A percentile compares a stretch with the other conserved stretches of the same genome.
Evolutionary conservation across 441 rosid species (phyloP).

Genomic region (Aquilaria agallochum): DNA sequence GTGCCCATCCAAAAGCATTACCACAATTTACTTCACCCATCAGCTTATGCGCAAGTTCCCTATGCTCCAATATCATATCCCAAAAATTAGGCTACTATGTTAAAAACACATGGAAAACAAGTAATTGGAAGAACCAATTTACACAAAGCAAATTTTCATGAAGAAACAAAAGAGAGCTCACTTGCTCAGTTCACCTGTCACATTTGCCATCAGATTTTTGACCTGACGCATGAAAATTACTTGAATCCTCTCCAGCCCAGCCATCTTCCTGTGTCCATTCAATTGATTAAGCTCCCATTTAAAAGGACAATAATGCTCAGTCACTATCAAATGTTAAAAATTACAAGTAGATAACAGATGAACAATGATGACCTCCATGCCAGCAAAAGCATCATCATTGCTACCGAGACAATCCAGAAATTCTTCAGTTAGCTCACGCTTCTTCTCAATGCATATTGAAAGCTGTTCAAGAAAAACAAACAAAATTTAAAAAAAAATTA

Average conservation of each 20-base stretch:
- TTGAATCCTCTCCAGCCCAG: conserved; percentile 26
- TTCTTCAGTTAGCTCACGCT: conserved; percentile 80
- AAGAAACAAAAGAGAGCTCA: conserved; percentile 77
- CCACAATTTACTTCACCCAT: too few relatives aligned
- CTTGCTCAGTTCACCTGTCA: conserved; percentile 96
- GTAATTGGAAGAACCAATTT: conserved; percentile 10
- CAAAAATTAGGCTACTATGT: too few relatives aligned
- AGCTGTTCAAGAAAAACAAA: conserved; percentile 53
- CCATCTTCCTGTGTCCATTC: conserved; percentile 58
- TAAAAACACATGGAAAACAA: not conserved
- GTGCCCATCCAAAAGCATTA: too few relatives aligned
- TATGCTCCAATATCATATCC: too few relatives aligned
- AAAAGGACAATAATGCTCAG: conserved; percentile 9
- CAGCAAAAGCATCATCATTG: conserved; percentile 38
- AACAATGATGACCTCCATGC: conserved; percentile 35
- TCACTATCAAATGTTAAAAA: conserved; percentile 9
- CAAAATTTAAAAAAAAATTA: conserved; percentile 7
- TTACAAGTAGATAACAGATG: conserved; percentile 16
- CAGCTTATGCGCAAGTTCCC: too few relatives aligned
- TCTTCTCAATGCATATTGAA: conserved; percentile 93
- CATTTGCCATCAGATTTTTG: conserved; percentile 45
- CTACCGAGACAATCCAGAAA: conserved; percentile 83
- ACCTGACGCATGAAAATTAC: conserved; percentile 24
- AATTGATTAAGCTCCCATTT: conserved; percentile 23
- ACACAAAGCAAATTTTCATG: conserved; percentile 15